Percentiles rank a stretch among this genome's conserved stretches.
phyloP scores from a whole-genome alignment of 2,329 filamentous ascomycete species.

The Monilinia aucupariae region DNA sequence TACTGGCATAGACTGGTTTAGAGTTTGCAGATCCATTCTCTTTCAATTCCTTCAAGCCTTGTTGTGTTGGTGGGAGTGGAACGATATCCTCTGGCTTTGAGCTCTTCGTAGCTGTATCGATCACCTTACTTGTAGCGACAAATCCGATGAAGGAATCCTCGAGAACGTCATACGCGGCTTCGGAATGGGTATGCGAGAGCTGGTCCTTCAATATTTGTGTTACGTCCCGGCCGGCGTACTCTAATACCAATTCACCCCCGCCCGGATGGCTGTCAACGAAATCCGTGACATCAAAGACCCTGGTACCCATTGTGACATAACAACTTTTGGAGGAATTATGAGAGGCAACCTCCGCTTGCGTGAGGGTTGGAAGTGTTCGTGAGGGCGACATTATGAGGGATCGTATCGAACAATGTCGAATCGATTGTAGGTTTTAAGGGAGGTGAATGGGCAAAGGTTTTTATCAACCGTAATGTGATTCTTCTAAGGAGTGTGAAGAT shows the following conservation, averaged over 20 bases:
- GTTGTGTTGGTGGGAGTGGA: conserved; percentile 45
- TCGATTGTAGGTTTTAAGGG: neutral
- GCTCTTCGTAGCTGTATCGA: conserved; percentile 37
- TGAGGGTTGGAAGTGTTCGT: conserved; percentile 76
- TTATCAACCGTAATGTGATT: too few species aligned
- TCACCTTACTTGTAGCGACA: conserved; percentile 51
- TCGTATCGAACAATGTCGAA: neutral
- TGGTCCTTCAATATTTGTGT: conserved; percentile 76
- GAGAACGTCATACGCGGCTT: conserved; percentile 91
- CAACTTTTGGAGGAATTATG: conserved; percentile 79
- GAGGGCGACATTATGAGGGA: conserved; percentile 60
- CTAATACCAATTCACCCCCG: conserved; percentile 78
- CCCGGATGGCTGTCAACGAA: conserved; percentile 90
- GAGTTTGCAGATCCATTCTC: conserved; percentile 35
- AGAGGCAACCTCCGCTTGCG: conserved; percentile 70
- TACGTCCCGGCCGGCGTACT: conserved; percentile 86
- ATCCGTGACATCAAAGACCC: conserved; percentile 91
- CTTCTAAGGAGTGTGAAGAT: too few species aligned
- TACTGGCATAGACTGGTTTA: conserved; percentile 50
- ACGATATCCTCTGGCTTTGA: conserved; percentile 41
- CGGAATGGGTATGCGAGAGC: conserved; percentile 77
- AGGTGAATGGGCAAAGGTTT: neutral
- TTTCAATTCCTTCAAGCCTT: conserved; percentile 44
- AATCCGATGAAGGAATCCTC: conserved; percentile 84
- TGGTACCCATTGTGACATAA: conserved; percentile 84